These are phyloP conservation scores for Cephaloascus fragrans DNA, from an alignment of 805 yeast genomes.

Conservation along the genomic window DNA sequence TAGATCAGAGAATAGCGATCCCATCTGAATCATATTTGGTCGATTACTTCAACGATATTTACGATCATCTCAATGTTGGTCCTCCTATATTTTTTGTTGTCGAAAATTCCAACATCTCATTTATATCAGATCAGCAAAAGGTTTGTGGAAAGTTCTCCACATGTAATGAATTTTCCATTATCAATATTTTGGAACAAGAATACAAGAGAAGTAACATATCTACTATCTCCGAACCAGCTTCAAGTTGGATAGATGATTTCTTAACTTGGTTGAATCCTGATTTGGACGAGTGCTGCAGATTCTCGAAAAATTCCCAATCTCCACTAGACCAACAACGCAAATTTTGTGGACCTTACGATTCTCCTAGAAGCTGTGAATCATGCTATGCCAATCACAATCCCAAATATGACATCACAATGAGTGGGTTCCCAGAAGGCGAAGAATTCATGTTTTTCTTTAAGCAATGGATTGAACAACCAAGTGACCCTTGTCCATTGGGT, in stretches of 20 bases:
- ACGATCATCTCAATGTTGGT: slow-evolving; percentile 68
- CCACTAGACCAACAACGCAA: slow-evolving; percentile 19
- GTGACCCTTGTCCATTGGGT: slow-evolving; percentile 90
- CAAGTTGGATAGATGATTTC: slow-evolving; percentile 92
- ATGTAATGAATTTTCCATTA: slow-evolving; percentile 70
- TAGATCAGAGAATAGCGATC: slow-evolving; percentile 84
- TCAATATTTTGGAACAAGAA: slow-evolving; percentile 80
- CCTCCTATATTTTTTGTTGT: slow-evolving; percentile 88
- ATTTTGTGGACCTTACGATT: slow-evolving; percentile 57
- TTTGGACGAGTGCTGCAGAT: slow-evolving; percentile 76
- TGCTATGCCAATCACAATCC: slow-evolving; percentile 56
- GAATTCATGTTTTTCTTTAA: slow-evolving; percentile 65
- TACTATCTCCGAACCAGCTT: slow-evolving; percentile 70
- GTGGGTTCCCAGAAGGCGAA: slow-evolving; percentile 67
- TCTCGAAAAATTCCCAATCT: slow-evolving; percentile 35
- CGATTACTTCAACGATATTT: slow-evolving; percentile 69
- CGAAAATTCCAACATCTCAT: slow-evolving; percentile 55
- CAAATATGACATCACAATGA: slow-evolving; percentile 64
- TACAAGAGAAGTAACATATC: slow-evolving; percentile 54
- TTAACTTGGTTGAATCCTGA: slow-evolving; percentile 81
- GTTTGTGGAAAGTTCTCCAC: slow-evolving; percentile 84
- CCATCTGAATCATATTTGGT: slow-evolving; percentile 79
- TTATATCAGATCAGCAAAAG: slow-evolving; percentile 52
- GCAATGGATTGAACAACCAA: slow-evolving; percentile 77
- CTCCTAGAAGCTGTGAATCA: slow-evolving; percentile 61